Evolutionary conservation across 2,329 filamentous ascomycete genomes (phyloP), one percentile per base, ranked within the genome.

Genomic region (Diplocarpon mali): DNA sequence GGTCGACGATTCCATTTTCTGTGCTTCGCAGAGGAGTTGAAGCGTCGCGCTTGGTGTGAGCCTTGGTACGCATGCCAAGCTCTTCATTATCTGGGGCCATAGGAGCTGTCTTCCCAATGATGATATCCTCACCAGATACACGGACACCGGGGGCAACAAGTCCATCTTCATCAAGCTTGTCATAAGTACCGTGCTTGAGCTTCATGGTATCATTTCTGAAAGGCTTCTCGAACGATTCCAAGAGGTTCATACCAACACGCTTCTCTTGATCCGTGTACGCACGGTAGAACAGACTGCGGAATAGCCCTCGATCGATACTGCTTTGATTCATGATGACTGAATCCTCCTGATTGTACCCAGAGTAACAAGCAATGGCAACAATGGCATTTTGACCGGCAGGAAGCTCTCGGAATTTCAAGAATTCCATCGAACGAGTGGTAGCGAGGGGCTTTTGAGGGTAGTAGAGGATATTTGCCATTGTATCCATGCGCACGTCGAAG

Each of bases 261-360:
- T 96, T 96, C 69, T 98, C 92, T 54, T 88, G 87, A 61, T 98
- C 92, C 28, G 88, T 93, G 67, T 98, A 98, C 10, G 90, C 88
- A 56, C 93, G 82, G 76, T 95, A 98, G 72, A 96, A 98, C 44
- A 98, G 69, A 75, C 88, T 95, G 60, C 93, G 79, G 81, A 98
- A 98, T 4, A 98, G 73, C 51, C 92, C 92, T 60, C 92, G 85
- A 65, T 98, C 92, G 59, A 98, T 96, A 66, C 88, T 95, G 69
- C 88, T 95, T 69, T 98, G 92, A 66, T 98, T 98, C 92, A 98
- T 96, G 60, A 98, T 95, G 55, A 98, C 90, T 55, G 92, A 98
- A 79, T 98, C 92, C 87, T 98, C 92, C 65, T 98, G 93, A 67
- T 98, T 98, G 72, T 98, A 98, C 48, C 92, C 92, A 44, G 89